A percentile compares a stretch with the other conserved stretches of the same genome.
Conservation (phyloP, 2,329 filamentous ascomycete genomes). For the Ophiocordyceps australis region DNA sequence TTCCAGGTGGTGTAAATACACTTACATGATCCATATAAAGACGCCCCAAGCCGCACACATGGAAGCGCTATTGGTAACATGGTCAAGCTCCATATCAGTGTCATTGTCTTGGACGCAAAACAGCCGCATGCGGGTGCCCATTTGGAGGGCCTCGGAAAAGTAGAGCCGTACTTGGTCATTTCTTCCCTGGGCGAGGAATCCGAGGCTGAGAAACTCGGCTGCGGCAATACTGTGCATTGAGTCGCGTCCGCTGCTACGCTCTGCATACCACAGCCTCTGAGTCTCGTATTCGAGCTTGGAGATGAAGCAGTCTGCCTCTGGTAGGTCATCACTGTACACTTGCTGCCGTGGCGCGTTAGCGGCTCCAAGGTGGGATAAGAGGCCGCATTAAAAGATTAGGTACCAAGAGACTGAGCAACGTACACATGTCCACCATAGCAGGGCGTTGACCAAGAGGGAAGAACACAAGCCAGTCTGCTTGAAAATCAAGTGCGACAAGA, state of each 20-base stretch:
- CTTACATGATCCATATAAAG: conserved; percentile 17
- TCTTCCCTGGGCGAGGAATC: conserved; percentile 11
- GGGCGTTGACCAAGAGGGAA: conserved; percentile 13
- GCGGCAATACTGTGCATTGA: conserved; percentile 11
- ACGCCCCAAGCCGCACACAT: conserved; percentile 7
- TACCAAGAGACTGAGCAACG: conserved; percentile 2
- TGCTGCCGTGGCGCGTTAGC: conserved; percentile 7
- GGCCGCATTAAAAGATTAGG: not conserved
- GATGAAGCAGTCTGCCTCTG: conserved; percentile 6
- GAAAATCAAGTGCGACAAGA: conserved; percentile 13
- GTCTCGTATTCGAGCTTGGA: conserved; percentile 8
- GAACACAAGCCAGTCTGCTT: conserved; percentile 11
- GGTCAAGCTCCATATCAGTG: not conserved
- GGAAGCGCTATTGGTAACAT: conserved; percentile 3
- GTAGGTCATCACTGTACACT: conserved; percentile 14
- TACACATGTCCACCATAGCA: conserved; percentile 16
- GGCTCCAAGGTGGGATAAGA: not conserved
- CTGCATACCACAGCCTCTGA: conserved; percentile 9
- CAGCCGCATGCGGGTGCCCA: conserved; percentile 9
- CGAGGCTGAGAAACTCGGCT: conserved; percentile 11
- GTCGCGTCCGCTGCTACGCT: conserved; percentile 3
- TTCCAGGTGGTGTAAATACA: not conserved
- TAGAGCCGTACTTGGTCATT: conserved; percentile 11
- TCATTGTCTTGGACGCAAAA: conserved; percentile 4
- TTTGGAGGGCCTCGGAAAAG: conserved; percentile 7